A percentile compares a stretch with the other conserved stretches of the same genome.
These are phyloP conservation scores for Solanum peruvianum DNA, from an alignment of 257 asterid genomes.

Conservation along the genomic window DNA sequence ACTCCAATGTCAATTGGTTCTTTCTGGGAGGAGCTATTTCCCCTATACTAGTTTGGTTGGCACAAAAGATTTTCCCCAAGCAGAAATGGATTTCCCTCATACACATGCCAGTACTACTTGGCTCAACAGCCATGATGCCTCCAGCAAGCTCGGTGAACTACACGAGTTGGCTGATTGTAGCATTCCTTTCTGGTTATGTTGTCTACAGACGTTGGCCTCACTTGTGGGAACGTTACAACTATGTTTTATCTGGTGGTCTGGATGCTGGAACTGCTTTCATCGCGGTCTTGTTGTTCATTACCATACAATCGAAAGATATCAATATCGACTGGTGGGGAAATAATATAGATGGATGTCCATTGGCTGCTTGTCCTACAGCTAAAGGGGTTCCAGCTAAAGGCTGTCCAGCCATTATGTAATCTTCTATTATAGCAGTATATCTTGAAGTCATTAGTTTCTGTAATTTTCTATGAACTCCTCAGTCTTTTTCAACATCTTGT, in stretches of 20 bases:
- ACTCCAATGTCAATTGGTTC: slow-evolving; percentile 36
- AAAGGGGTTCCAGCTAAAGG: slow-evolving; percentile 28
- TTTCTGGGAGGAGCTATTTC: slow-evolving; percentile 40
- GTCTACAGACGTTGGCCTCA: slow-evolving; percentile 21
- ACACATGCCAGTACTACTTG: slow-evolving; percentile 34
- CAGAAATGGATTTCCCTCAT: slow-evolving; percentile 30
- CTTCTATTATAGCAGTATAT: neutral
- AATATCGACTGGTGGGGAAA: slow-evolving; percentile 49
- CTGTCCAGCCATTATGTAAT: slow-evolving; percentile 16
- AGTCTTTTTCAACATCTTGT: neutral
- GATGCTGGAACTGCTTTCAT: slow-evolving; percentile 56
- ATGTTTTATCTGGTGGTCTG: slow-evolving; percentile 43
- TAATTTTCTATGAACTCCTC: neutral
- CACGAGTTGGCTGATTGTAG: slow-evolving; percentile 38
- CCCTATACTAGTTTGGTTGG: slow-evolving; percentile 30
- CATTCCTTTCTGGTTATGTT: slow-evolving; percentile 28
- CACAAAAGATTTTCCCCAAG: slow-evolving; percentile 19
- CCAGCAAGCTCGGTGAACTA: slow-evolving; percentile 44
- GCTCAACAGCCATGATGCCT: slow-evolving; percentile 42
- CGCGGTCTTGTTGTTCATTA: slow-evolving; percentile 20
- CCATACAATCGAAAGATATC: slow-evolving; percentile 6
- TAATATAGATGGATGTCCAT: slow-evolving; percentile 33
- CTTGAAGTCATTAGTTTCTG: neutral
- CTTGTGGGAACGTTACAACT: slow-evolving; percentile 47
- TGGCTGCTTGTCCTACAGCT: slow-evolving; percentile 47